phyloP scores from a whole-genome alignment of 768 basidiomycete genomes.

The Boletus eberwhitei region DNA sequence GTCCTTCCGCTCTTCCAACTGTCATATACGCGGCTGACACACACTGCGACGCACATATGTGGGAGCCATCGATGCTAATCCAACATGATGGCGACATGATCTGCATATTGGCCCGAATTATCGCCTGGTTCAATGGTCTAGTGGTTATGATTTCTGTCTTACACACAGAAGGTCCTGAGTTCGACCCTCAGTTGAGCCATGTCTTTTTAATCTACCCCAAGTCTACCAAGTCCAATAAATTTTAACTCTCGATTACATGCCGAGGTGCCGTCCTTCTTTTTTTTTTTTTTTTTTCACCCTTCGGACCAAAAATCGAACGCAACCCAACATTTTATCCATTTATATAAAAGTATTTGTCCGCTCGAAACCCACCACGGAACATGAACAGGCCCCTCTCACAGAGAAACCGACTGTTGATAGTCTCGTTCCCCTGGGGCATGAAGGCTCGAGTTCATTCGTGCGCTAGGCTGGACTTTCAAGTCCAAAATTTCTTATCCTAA shows the following conservation, averaged over 20 bases:
- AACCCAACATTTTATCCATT: not conserved
- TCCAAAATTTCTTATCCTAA: too few relatives aligned
- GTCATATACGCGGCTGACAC: not conserved
- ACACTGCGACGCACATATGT: too few relatives aligned
- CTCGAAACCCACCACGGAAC: not conserved
- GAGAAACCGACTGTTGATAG: too few relatives aligned
- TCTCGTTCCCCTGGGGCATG: too few relatives aligned
- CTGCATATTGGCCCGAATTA: rapidly evolving
- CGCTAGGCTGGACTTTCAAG: too few relatives aligned
- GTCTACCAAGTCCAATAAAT: too few relatives aligned
- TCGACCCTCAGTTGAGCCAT: slow-evolving; percentile 45
- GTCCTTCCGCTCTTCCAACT: not conserved
- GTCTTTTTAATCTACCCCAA: slow-evolving; percentile 27
- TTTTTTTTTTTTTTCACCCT: too few relatives aligned
- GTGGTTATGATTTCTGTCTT: slow-evolving; percentile 60
- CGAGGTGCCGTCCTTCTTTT: not conserved
- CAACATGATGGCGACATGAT: not conserved
- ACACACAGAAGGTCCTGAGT: slow-evolving; percentile 41
- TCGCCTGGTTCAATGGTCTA: slow-evolving; percentile 50
- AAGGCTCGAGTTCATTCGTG: too few relatives aligned
- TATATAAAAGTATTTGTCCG: not conserved
- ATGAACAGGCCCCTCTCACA: too few relatives aligned
- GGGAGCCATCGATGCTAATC: too few relatives aligned
- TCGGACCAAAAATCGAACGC: not conserved
- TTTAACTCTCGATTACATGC: too few relatives aligned